These are phyloP conservation scores for Clavispora santaluciae DNA, from an alignment of 805 yeast genomes.

Conservation along the genomic window DNA sequence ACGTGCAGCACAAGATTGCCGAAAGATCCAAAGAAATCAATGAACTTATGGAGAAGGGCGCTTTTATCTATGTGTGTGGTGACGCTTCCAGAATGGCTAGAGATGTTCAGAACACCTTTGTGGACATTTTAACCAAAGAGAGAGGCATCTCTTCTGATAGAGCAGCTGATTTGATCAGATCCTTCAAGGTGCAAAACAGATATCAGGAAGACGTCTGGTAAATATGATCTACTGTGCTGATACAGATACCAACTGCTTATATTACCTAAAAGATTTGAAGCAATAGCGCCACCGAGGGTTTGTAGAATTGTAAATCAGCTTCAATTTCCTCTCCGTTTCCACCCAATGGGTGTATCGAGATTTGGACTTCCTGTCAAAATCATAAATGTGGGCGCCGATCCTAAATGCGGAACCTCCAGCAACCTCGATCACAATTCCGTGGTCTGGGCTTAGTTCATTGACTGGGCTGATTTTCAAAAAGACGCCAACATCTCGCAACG, in stretches of 20 bases:
- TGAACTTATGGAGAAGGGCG: slow-evolving; percentile 58
- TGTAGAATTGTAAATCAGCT: slow-evolving; percentile 26
- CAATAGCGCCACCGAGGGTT: slow-evolving; percentile 29
- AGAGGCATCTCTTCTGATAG: slow-evolving; percentile 61
- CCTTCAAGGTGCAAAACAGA: slow-evolving; percentile 75
- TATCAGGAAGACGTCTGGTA: slow-evolving; percentile 99
- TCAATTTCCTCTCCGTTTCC: slow-evolving; percentile 36
- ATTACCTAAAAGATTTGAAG: slow-evolving; percentile 8
- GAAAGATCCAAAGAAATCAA: slow-evolving; percentile 53
- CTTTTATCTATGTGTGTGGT: slow-evolving; percentile 92
- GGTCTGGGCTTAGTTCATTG: slow-evolving; percentile 20
- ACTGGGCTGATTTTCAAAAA: slow-evolving; percentile 37
- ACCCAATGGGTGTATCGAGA: slow-evolving; percentile 44
- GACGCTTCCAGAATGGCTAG: slow-evolving; percentile 96
- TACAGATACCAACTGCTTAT: too few species aligned
- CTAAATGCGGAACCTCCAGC: slow-evolving; percentile 23
- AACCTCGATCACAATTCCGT: slow-evolving; percentile 21
- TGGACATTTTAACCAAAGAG: slow-evolving; percentile 54
- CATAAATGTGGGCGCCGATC: slow-evolving; percentile 38
- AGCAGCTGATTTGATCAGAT: slow-evolving; percentile 74
- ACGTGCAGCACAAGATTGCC: slow-evolving; percentile 76
- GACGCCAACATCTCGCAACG: slow-evolving; percentile 54
- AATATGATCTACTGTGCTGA: slow-evolving; percentile 1
- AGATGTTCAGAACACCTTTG: slow-evolving; percentile 74
- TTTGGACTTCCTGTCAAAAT: slow-evolving; percentile 45